Evolutionary conservation across 306 rosid species (phyloP), one percentile per base, ranked within the genome.

Genomic region (Quercus rubra): DNA sequence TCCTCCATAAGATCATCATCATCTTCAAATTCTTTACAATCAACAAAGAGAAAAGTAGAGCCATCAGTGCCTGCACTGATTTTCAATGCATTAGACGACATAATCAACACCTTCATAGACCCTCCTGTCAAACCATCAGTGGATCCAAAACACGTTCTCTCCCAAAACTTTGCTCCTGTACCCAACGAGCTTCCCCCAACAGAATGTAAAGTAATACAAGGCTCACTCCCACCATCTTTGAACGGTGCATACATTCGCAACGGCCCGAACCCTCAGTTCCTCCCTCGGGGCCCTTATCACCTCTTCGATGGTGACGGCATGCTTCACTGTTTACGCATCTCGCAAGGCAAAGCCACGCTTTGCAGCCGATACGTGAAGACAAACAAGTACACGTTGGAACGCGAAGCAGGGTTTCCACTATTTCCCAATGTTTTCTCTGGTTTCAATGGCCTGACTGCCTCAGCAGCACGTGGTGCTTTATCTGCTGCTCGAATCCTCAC

Each of bases 261-360:
- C 61, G 99, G 99, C 18, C 99, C 99, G 0, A 94, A 94, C 84
- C 97, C 99, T 0, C 99, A 94, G 55, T 90, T 82, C 85, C 92
- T 92, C 11, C 99, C 99, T 0, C 92, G 92, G 5, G 97, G 99
- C 18, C 99, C 97, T 2, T 92, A 94, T 91, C 99, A 94, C 58
- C 92, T 94, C 70, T 92, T 94, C 80, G 97, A 92, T 56, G 97
- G 97, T 4, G 99, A 94, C 66, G 99, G 97, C 3, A 91, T 94
- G 99, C 90, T 94, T 66, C 97, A 94, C 87, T 85, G 89, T 68
- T 41, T 94, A 2, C 85, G 74, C 10, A 87, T 94, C 78, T 81
- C 91, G 14, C 62, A 73, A n/a, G 92, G 92, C 43, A 86, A 84
- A 27, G 89, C 97, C 78, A 83, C 86, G 0, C 95, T 92, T 57